These are phyloP conservation scores for Dysphania ambrosioides DNA, from an alignment of 148 eudicot species.

Conservation along the genomic window DNA sequence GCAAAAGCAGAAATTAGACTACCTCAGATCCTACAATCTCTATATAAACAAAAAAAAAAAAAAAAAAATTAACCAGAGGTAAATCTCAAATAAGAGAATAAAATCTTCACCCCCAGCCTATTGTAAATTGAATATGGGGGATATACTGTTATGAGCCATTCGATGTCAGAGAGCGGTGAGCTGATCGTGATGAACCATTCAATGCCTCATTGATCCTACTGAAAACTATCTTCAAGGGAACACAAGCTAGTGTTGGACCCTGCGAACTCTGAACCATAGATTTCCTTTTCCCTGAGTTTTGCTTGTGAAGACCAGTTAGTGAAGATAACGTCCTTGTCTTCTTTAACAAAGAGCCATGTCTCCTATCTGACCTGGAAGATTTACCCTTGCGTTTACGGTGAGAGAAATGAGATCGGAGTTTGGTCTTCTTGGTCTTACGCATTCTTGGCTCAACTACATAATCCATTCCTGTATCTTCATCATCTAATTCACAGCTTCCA, in stretches of 20 bases:
- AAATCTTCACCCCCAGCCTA: conserved; percentile 21
- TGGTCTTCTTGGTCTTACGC: conserved; percentile 31
- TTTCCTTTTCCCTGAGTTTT: conserved; percentile 31
- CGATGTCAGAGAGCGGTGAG: conserved; percentile 12
- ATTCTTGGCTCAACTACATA: conserved; percentile 21
- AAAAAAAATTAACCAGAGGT: too few relatives aligned
- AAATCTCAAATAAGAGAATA: conserved; percentile 4
- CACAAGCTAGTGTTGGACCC: conserved; percentile 63
- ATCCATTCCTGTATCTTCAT: conserved; percentile 22
- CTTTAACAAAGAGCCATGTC: conserved; percentile 41
- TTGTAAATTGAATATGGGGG: conserved; percentile 17
- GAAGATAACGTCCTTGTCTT: conserved; percentile 83
- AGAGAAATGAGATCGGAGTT: conserved; percentile 23
- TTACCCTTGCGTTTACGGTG: conserved; percentile 21
- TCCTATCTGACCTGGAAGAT: conserved; percentile 43
- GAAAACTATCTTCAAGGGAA: conserved; percentile 72
- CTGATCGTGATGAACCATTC: conserved; percentile 38
- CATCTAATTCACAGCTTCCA: conserved; percentile 42
- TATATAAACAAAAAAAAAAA: conserved; percentile 16
- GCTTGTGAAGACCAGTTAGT: conserved; percentile 41
- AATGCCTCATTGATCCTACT: conserved; percentile 71
- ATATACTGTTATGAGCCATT: conserved; percentile 20
- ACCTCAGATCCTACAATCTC: conserved; percentile 28
- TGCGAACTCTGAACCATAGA: conserved; percentile 40
- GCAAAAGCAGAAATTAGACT: conserved; percentile 26